Conservation (phyloP, 768 basidiomycete species). For the Tylopilus subfusipes region DNA sequence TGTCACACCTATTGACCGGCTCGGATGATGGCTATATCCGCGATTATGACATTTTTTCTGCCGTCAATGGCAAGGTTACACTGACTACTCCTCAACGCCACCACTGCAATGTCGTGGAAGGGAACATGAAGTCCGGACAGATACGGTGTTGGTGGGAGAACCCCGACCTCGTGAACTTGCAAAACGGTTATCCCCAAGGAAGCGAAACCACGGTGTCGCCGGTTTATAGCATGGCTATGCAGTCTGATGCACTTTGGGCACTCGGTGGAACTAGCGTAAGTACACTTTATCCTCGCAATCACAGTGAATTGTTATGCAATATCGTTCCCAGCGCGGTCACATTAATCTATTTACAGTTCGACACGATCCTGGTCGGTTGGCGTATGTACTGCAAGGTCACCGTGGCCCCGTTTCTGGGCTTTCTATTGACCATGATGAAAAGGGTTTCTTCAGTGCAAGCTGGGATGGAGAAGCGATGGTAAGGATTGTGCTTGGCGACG, state of each 20-base stretch:
- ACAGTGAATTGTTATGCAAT: conserved; percentile 16
- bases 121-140: conserved; percentile 86
- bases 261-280: conserved; percentile 83
- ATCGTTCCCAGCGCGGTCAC: conserved; percentile 63
- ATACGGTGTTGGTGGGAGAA: conserved; percentile 93
- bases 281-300: conserved; percentile 18
- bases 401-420: conserved; percentile 83
- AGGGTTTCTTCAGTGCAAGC: conserved; percentile 83
- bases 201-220: conserved; percentile 59
- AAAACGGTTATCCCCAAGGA: conserved; percentile 32
- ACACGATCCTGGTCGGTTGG: conserved; percentile 81
- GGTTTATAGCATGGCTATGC: conserved; percentile 88
- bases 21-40: conserved; percentile 93
- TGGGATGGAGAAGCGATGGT: conserved; percentile 93
- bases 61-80: conserved; percentile 83
- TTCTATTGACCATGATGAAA: conserved; percentile 75
- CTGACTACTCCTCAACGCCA: conserved; percentile 86
- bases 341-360: conserved; percentile 92
- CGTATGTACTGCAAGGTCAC: conserved; percentile 65
- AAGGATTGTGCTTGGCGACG: conserved; percentile 31
- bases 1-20: conserved; percentile 86
- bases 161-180: conserved; percentile 24
- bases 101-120: conserved; percentile 88
- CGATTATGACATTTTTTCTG: conserved; percentile 86
- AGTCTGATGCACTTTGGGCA: conserved; percentile 91